Percentiles rank a stretch among this genome's conserved stretches.
These are phyloP conservation scores for Coriolopsis trogii DNA, from an alignment of 1,284 basidiomycete genomes.

Conservation along the genomic window DNA sequence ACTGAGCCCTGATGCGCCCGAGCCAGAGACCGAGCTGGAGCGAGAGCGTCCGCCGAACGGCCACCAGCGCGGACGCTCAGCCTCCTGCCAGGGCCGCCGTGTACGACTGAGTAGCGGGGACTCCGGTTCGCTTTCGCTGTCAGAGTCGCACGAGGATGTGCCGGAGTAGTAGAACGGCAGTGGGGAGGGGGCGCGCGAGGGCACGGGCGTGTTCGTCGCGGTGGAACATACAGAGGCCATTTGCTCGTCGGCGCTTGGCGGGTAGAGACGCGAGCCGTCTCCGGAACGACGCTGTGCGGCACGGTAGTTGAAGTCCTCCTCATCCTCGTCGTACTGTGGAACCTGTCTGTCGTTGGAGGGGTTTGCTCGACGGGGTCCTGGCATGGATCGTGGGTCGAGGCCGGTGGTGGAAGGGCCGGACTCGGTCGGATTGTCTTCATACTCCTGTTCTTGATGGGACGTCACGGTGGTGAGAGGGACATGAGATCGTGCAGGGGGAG, in stretches of 20 bases:
- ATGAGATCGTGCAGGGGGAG: slow-evolving; percentile 16
- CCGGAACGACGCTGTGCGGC: slow-evolving; percentile 20
- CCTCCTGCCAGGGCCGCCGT: slow-evolving; percentile 36
- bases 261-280: slow-evolving; percentile 29
- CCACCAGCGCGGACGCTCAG: slow-evolving; percentile 40
- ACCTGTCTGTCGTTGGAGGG: slow-evolving; percentile 25
- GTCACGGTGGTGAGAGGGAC: slow-evolving; percentile 21
- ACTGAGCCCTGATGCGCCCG: neutral
- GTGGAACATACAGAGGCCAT: slow-evolving; percentile 34
- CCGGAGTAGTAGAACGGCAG: slow-evolving; percentile 42
- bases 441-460: slow-evolving; percentile 22
- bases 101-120: slow-evolving; percentile 52
- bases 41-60: slow-evolving; percentile 19
- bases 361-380: slow-evolving; percentile 21
- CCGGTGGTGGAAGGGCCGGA: slow-evolving; percentile 17
- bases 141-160: slow-evolving; percentile 58
- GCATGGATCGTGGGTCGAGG: slow-evolving; percentile 13
- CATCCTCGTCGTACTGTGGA: slow-evolving; percentile 22
- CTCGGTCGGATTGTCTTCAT: slow-evolving; percentile 20
- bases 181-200: slow-evolving; percentile 41
- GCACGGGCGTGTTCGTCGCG: slow-evolving; percentile 37
- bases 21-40: slow-evolving; percentile 14
- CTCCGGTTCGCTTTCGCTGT: slow-evolving; percentile 64
- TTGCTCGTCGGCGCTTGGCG: slow-evolving; percentile 22
- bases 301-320: slow-evolving; percentile 29